A percentile compares a stretch with the other conserved stretches of the same genome.
Evolutionary conservation across 2,329 filamentous ascomycete species (phyloP).

Genomic region (Arthrobotrys musiformis): DNA sequence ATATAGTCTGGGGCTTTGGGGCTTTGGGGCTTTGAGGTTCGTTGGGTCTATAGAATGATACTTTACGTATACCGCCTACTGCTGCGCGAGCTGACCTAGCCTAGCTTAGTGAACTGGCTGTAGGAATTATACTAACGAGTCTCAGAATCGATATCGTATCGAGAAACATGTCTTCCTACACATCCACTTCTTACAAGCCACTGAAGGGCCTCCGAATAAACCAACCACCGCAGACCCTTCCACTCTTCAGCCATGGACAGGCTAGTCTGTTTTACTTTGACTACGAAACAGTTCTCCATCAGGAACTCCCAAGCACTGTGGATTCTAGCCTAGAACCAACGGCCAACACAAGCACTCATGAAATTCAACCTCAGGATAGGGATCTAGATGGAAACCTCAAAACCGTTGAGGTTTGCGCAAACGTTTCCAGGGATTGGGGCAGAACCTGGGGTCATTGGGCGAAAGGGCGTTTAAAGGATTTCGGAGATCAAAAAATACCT

Average conservation of each 20-base stretch:
- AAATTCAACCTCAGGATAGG: not conserved
- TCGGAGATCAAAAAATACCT: not conserved
- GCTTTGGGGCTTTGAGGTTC: too few species aligned
- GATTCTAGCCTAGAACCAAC: not conserved
- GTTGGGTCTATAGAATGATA: too few species aligned
- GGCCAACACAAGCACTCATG: not conserved
- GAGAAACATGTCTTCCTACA: not conserved
- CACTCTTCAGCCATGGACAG: not conserved
- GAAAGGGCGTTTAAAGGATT: not conserved
- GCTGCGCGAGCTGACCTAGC: too few species aligned
- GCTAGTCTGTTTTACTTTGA: conserved; percentile 5
- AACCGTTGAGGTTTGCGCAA: not conserved
- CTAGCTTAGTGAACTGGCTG: too few species aligned
- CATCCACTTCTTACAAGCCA: not conserved
- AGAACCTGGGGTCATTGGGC: conserved; percentile 3
- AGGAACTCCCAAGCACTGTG: not conserved
- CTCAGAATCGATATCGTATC: not conserved
- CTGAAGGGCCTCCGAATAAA: not conserved
- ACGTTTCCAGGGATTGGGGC: not conserved
- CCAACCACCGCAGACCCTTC: not conserved
- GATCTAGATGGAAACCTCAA: not conserved
- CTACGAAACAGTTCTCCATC: not conserved
- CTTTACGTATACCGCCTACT: too few species aligned
- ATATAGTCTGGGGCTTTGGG: too few species aligned
- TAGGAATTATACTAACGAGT: too few species aligned